Conservation (phyloP, 208 protist genomes). For the Wallacemonas sp. region DNA sequence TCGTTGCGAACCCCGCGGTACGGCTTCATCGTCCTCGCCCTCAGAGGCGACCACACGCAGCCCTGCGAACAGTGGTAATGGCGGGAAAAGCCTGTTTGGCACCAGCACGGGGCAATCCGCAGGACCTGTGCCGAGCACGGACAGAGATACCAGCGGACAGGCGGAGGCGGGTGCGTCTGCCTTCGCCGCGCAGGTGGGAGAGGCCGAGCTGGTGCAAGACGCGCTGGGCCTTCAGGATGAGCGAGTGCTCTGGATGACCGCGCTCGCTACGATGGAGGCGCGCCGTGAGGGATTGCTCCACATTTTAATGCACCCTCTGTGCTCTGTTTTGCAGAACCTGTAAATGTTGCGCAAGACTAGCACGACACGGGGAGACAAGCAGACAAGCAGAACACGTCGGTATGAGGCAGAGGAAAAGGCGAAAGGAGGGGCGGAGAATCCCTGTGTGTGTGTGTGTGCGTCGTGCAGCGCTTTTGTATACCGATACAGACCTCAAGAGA, state of each 20-base stretch:
- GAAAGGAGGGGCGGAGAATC: too few species aligned
- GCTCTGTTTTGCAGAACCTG: conserved; percentile 34
- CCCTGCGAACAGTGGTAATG: not conserved
- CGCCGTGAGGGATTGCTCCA: conserved; percentile 76
- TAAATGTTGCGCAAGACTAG: too few species aligned
- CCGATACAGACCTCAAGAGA: too few species aligned
- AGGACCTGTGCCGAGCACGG: not conserved
- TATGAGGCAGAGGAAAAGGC: too few species aligned
- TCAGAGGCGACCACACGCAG: not conserved
- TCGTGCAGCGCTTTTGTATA: too few species aligned
- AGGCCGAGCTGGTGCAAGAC: conserved; percentile 34
- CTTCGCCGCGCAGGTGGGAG: not conserved
- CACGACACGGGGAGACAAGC: too few species aligned
- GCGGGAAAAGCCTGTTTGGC: not conserved
- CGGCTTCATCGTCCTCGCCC: too few species aligned
- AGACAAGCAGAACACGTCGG: too few species aligned
- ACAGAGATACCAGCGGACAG: not conserved
- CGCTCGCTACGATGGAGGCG: conserved; percentile 74
- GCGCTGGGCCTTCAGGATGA: conserved; percentile 72
- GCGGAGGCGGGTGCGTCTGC: not conserved
- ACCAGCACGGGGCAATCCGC: not conserved
- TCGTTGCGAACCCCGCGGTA: not conserved
- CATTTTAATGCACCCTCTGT: conserved; percentile 62
- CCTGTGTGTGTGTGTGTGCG: too few species aligned
- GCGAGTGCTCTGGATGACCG: conserved; percentile 60